These are phyloP conservation scores for Pythium monospermum DNA, from an alignment of 352 stramenopile species.

Conservation along the genomic window DNA sequence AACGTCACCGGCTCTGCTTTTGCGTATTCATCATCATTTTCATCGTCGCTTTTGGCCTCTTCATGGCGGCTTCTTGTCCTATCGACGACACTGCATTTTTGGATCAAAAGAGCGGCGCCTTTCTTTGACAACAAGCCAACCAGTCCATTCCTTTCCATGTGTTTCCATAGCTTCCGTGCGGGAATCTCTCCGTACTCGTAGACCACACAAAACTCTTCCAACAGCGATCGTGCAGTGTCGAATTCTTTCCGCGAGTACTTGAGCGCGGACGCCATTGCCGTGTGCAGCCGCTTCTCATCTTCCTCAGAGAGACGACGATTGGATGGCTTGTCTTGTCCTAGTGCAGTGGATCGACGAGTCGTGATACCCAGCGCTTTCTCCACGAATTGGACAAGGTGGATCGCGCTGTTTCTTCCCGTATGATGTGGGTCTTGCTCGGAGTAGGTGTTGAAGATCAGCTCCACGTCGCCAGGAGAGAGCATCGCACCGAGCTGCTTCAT, in stretches of 20 bases:
- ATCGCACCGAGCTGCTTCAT: constrained; percentile 9
- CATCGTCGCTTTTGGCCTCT: constrained; percentile 1
- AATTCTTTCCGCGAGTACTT: constrained; percentile 30
- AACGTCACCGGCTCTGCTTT: background rate
- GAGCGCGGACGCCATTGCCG: constrained; percentile 24
- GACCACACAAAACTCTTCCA: constrained; percentile 53
- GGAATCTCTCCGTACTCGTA: constrained; percentile 34
- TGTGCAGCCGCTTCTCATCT: constrained; percentile 29
- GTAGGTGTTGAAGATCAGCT: constrained; percentile 3
- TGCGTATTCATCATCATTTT: background rate
- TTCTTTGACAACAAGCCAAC: constrained; percentile 35
- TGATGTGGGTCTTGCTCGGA: background rate
- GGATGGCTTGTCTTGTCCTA: background rate
- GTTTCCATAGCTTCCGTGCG: constrained; percentile 31
- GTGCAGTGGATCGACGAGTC: background rate
- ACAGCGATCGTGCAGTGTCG: constrained; percentile 24
- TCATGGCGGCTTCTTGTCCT: background rate
- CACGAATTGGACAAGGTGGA: constrained; percentile 17
- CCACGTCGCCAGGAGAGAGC: background rate
- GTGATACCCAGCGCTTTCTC: constrained; percentile 12
- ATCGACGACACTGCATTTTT: constrained; percentile 37
- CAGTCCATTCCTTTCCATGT: constrained; percentile 44
- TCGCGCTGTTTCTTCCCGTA: background rate
- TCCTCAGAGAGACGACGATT: constrained; percentile 10
- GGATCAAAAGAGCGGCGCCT: constrained; percentile 29